Base-by-base conservation (phyloP, 768 basidiomycete genomes). In the Lactarius tabidus region DNA sequence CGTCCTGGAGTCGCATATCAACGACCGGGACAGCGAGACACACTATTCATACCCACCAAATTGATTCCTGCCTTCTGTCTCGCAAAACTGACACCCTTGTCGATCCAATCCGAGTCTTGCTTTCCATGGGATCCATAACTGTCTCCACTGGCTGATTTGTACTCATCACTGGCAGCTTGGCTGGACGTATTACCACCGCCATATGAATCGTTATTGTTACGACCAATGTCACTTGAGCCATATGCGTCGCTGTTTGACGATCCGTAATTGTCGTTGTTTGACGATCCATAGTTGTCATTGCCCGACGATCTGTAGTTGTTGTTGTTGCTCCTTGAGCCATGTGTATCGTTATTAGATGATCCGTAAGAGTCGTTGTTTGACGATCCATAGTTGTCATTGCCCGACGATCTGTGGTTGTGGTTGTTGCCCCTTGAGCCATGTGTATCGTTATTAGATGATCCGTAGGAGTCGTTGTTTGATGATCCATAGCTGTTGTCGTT, bases 61-160 rank as follows among this genome's bases (percentile, higher is more conserved):
- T 81, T 77, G 68, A 74, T 77, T 0, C 83, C 83, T 33, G 77
- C 77, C 70, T 79, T 77, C 63, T 74, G 62, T 8, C 81, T 72
- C 18, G 74, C 74, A 63, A 55, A 69, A 51, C 31, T 15, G 38
- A 84, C 72, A 52, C 81, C 79, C 64, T 79, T 77, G 64, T 78
- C 72, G 57, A 79, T 45, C 74, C 69, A 79, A 69, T 77, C n/a
- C n/a, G n/a, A n/a, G n/a, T n/a, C 73, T 67, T 63, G 59, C 56
- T 55, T 48, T 36, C 28, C 35, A 14, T 53, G 17, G 14, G 48
- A 38, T 31, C 67, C 63, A 41, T 62, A 63, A 23, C 29, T 59
- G 66, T 65, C 60, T 58, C 41, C 31, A 38, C 48, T 18, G 29
- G 41, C 36, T 15, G 65, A 45, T 15, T 23, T 26, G 29, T 23